A percentile compares a stretch with the other conserved stretches of the same genome.
Evolutionary conservation across 2,329 filamentous ascomycete genomes (phyloP).

Genomic region (Monosporascus sp.): DNA sequence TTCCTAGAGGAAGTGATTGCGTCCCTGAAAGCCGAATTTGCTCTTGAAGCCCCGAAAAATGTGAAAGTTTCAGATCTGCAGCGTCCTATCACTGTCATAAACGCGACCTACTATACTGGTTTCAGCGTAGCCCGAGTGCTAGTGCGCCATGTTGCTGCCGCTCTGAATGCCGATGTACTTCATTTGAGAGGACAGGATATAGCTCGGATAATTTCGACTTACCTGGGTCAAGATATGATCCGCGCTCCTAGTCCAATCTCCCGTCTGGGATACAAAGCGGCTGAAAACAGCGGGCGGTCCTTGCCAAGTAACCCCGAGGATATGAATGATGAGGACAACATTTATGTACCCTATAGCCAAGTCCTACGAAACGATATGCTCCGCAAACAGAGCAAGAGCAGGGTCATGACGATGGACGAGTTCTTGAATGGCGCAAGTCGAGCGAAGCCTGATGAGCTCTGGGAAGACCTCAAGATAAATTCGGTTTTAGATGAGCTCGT

Average conservation of each 20-base stretch:
- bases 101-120: slow-evolving; percentile 19
- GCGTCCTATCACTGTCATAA: slow-evolving; percentile 23
- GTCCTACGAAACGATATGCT: slow-evolving; percentile 12
- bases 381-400: slow-evolving; percentile 19
- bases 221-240: slow-evolving; percentile 58
- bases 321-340: slow-evolving; percentile 9
- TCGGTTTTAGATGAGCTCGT: slow-evolving; percentile 54
- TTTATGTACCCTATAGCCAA: slow-evolving; percentile 8
- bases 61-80: slow-evolving; percentile 17
- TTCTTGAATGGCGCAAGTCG: slow-evolving; percentile 36
- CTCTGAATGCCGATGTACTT: slow-evolving; percentile 61
- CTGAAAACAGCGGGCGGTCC: slow-evolving; percentile 47
- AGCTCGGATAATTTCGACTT: slow-evolving; percentile 62
- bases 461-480: slow-evolving; percentile 58
- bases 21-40: slow-evolving; percentile 19
- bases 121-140: slow-evolving; percentile 16
- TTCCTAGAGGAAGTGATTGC: slow-evolving; percentile 18
- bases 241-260: slow-evolving; percentile 43
- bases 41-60: slow-evolving; percentile 18
- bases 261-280: slow-evolving; percentile 51
- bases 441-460: slow-evolving; percentile 40
- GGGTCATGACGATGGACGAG: slow-evolving; percentile 36
- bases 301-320: slow-evolving; percentile 3
- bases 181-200: slow-evolving; percentile 65
- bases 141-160: slow-evolving; percentile 55